phyloP scores from a whole-genome alignment of 2,329 filamentous ascomycete genomes.

The Epicoccum nigrum region DNA sequence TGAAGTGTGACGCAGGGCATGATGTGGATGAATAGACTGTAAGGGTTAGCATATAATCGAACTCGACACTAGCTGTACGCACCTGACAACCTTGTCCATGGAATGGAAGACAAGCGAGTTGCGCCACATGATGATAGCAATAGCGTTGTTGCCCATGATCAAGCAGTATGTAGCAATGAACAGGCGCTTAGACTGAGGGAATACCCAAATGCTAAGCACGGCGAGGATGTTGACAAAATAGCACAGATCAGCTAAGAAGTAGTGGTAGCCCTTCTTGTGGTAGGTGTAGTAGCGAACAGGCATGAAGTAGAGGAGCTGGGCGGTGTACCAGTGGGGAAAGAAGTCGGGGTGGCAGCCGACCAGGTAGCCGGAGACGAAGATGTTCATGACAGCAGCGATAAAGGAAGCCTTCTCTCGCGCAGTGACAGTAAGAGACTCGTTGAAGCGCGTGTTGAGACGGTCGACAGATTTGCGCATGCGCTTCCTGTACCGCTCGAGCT shows the following conservation, averaged over 20 bases:
- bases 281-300: constrained; percentile 93
- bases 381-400: constrained; percentile 94
- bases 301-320: constrained; percentile 92
- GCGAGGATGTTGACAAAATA: constrained; percentile 96
- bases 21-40: constrained; percentile 94
- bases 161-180: constrained; percentile 93
- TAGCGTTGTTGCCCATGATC: constrained; percentile 93
- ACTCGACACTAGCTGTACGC: constrained; percentile 28
- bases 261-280: constrained; percentile 82
- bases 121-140: constrained; percentile 98
- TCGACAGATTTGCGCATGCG: constrained; percentile 91
- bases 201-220: constrained; percentile 84
- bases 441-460: constrained; percentile 83
- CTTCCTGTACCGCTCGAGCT: constrained; percentile 86
- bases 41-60: constrained; percentile 13
- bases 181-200: constrained; percentile 86
- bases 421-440: constrained; percentile 86
- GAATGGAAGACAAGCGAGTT: constrained; percentile 99
- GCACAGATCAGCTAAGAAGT: constrained; percentile 95
- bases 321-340: constrained; percentile 93
- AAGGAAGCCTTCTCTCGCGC: constrained; percentile 93
- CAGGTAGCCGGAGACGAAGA: constrained; percentile 94
- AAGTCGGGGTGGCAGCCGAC: constrained; percentile 83
- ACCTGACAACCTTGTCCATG: constrained; percentile 94
- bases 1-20: constrained; percentile 97